These are phyloP conservation scores for Omphalea diandra DNA, from an alignment of 441 rosid species.

Conservation along the genomic window DNA sequence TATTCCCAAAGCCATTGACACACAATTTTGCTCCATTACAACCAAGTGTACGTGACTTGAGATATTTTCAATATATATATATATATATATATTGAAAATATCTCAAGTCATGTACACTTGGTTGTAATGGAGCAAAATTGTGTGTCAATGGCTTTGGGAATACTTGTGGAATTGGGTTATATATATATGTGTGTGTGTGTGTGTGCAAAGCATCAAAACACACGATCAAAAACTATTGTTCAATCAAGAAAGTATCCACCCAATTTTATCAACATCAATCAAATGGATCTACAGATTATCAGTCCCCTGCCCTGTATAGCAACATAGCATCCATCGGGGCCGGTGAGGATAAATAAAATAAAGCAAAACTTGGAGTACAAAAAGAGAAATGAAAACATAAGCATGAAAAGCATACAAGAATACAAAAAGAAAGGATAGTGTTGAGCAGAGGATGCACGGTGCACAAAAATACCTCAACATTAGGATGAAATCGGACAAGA, in stretches of 20 bases:
- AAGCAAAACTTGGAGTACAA: background rate
- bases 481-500: conserved; percentile 76
- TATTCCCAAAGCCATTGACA: background rate
- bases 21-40: background rate
- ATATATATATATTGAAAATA: no score
- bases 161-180: no score
- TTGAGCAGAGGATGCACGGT: background rate
- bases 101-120: no score
- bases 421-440: background rate
- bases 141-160: no score
- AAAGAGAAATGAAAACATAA: background rate
- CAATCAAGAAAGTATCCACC: background rate
- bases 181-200: no score
- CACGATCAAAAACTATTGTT: background rate
- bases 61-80: no score
- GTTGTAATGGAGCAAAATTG: no score
- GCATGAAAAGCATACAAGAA: background rate
- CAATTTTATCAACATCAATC: conserved; percentile 1
- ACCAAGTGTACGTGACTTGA: no score
- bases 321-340: background rate
- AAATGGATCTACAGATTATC: background rate
- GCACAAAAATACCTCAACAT: conserved; percentile 59
- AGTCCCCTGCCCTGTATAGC: no score
- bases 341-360: background rate
- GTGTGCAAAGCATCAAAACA: conserved; percentile 1